Evolutionary conservation across 495 filamentous ascomycete species (phyloP), one percentile per base, ranked within the genome.

Genomic region (Aeminium ludgeri): DNA sequence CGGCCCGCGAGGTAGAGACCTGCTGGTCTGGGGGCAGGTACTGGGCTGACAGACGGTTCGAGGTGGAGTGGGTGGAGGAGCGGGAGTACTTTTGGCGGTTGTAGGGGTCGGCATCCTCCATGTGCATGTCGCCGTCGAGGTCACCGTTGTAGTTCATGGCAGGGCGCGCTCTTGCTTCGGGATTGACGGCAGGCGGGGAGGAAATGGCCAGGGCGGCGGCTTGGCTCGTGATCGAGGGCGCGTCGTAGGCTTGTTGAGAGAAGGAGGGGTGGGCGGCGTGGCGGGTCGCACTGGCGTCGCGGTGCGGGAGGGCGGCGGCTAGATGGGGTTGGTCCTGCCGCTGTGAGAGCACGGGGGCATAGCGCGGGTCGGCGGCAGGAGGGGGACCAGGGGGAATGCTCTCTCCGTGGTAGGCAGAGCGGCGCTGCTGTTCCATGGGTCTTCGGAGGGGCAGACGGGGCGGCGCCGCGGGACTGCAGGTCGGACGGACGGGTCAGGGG

Each of bases 81-180:
- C 78, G 69, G 34, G 82, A 72, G 55, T 91, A 89, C 58, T 86
- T 87, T 48, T 76, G 69, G 54, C 72, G 68, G 59, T 78, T 78
- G 65, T 86, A 91, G 30, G 78, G 74, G 57, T 92, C 84, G 29
- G 81, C 82, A 56, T 93, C 86, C 57, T 89, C 82, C 86, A 95
- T 95, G 32, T 77, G 68, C 43, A 89, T 74, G 66, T 93, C 85
- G 48, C 75, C 76, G 65, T 95, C 86, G 44, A 74, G 72, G 58
- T 86, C 87, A 33, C 66, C 73, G 33, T 56, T 56, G 45, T 56
- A 62, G 4, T 59, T 53, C 25, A 48, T 48, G 10, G 37, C 40
- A n/a, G n/a, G n/a, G n/a, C n/a, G n/a, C n/a, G n/a, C n/a, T 18
- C 59, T 48, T 35, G 43, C 39, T 30, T 20, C 5, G 10, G 33